phyloP scores from a whole-genome alignment of 192 early-diverging fungal genomes.

The Phlyctochytrium arcticum region DNA sequence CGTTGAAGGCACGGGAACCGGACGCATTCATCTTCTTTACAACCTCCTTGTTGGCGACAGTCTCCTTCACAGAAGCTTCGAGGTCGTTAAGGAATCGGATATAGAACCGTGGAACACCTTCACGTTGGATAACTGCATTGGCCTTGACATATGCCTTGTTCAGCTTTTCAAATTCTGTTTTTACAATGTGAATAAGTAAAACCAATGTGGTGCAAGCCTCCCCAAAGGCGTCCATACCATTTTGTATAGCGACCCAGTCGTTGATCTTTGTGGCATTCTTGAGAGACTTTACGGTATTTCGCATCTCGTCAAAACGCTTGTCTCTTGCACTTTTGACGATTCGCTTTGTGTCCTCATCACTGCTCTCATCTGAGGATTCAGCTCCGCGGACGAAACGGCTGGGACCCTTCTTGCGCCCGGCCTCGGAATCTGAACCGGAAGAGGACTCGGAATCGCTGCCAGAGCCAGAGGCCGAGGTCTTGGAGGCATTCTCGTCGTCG shows the following conservation, averaged over 20 bases:
- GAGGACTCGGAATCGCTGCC: conserved; percentile 34
- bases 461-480: not conserved
- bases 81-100: conserved; percentile 67
- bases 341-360: conserved; percentile 70
- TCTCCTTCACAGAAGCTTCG: conserved; percentile 71
- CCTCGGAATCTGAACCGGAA: conserved; percentile 36
- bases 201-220: not conserved
- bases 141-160: conserved; percentile 65
- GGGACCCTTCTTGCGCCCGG: conserved; percentile 21
- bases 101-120: conserved; percentile 63
- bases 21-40: conserved; percentile 82
- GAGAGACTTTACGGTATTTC: conserved; percentile 57
- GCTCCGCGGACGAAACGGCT: conserved; percentile 22
- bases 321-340: conserved; percentile 78
- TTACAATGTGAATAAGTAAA: not conserved
- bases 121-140: conserved; percentile 50
- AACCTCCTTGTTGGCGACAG: conserved; percentile 63
- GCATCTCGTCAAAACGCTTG: conserved; percentile 85
- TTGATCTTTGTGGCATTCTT: conserved; percentile 78
- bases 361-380: conserved; percentile 52
- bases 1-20: conserved; percentile 78
- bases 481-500: conserved; percentile 5
- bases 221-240: conserved; percentile 62
- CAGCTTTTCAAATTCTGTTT: conserved; percentile 82
- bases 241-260: conserved; percentile 81